Percentiles rank a stretch among this genome's conserved stretches.
Conservation (phyloP, 2,329 filamentous ascomycete genomes). For the Tricladium varicosporioides region DNA sequence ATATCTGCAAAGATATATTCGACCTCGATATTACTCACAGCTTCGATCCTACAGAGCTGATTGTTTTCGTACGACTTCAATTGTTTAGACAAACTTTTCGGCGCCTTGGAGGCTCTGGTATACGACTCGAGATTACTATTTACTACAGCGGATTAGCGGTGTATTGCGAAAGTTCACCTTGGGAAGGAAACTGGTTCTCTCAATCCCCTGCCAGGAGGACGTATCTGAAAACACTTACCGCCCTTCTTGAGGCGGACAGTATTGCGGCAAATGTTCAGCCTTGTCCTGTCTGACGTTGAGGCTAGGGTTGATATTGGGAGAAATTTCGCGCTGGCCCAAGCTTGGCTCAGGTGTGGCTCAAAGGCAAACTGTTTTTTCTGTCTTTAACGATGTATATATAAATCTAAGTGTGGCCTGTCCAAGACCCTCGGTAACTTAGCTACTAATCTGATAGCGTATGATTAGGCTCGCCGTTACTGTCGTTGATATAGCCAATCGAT, state of each 20-base stretch:
- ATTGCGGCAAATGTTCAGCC: background rate
- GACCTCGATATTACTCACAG: background rate
- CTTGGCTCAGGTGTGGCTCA: background rate
- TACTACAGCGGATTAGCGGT: background rate
- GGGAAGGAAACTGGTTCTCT: background rate
- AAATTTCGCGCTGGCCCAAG: background rate
- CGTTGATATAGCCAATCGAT: constrained; percentile 5
- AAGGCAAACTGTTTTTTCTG: background rate
- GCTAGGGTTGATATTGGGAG: background rate
- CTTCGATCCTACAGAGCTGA: background rate
- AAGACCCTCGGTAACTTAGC: constrained; percentile 8
- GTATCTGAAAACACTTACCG: background rate
- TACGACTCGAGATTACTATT: background rate
- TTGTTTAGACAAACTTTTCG: background rate
- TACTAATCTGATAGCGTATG: constrained; percentile 8
- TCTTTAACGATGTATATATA: background rate
- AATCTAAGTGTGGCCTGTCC: constrained; percentile 1
- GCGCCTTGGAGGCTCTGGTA: background rate
- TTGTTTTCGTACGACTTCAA: background rate
- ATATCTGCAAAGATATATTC: background rate
- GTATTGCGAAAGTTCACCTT: background rate
- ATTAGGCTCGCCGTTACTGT: constrained; percentile 1
- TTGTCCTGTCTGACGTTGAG: background rate
- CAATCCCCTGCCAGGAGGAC: background rate
- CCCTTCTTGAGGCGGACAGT: background rate